Percentiles rank a stretch among this genome's conserved stretches.
These are phyloP conservation scores for Dryadomyces sulphureus DNA, from an alignment of 2,329 filamentous ascomycete species.

Conservation along the genomic window DNA sequence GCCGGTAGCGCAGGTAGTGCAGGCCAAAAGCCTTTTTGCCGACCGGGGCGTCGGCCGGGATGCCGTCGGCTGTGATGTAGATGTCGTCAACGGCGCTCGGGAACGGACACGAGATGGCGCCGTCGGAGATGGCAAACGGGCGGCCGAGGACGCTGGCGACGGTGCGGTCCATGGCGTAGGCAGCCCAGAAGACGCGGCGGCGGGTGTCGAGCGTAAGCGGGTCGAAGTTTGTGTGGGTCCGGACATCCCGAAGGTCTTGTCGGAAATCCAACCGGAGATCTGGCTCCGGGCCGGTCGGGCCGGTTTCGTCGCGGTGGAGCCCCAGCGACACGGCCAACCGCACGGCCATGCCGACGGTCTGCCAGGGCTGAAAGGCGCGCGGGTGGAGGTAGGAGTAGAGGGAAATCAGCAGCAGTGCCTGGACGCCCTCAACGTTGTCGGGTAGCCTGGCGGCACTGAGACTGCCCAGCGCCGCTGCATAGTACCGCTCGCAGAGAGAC, in stretches of 20 bases:
- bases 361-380: conserved; percentile 1
- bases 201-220: conserved; percentile 3
- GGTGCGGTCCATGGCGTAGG: conserved; percentile 7
- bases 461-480: neutral
- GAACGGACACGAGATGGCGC: conserved; percentile 1
- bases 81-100: neutral
- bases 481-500: neutral
- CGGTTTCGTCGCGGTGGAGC: conserved; percentile 4
- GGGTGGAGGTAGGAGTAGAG: conserved; percentile 6
- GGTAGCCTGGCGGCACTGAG: conserved; percentile 2
- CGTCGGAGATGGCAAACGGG: conserved; percentile 5
- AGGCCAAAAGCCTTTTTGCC: neutral
- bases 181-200: conserved; percentile 7
- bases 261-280: neutral
- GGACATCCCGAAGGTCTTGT: no score
- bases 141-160: neutral
- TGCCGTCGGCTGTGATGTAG: neutral
- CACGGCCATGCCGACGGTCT: conserved; percentile 3
- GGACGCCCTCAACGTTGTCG: conserved; percentile 6
- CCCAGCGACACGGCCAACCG: conserved; percentile 4
- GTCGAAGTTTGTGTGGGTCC: no score
- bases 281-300: neutral
- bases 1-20: neutral
- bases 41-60: neutral
- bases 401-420: conserved; percentile 5